Evolutionary conservation across 2,329 filamentous ascomycete genomes (phyloP).

Genomic region (Cordyceps fumosorosea): DNA sequence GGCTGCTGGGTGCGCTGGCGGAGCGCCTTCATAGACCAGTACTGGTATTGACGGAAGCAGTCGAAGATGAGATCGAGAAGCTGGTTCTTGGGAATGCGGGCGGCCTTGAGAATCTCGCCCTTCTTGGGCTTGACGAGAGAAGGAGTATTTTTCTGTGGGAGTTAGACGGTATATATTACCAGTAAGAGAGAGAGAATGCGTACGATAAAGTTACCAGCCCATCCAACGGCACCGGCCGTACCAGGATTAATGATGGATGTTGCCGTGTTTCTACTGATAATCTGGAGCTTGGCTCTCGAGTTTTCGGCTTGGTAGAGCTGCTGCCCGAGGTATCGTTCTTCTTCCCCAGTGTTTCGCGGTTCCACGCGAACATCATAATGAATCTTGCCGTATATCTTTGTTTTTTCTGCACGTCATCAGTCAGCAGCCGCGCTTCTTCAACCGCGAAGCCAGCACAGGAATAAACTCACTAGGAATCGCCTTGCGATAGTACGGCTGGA

Average conservation of each 20-base stretch:
- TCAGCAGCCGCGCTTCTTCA: constrained; percentile 17
- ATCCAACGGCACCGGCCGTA: constrained; percentile 29
- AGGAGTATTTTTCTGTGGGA: constrained; percentile 47
- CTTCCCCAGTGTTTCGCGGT: constrained; percentile 65
- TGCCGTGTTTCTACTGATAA: constrained; percentile 44
- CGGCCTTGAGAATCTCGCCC: constrained; percentile 70
- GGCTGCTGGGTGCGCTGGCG: constrained; percentile 75
- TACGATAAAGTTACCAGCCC: constrained; percentile 50
- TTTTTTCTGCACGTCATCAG: constrained; percentile 57
- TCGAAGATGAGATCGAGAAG: constrained; percentile 79
- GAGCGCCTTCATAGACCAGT: constrained; percentile 89
- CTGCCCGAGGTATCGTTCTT: constrained; percentile 55
- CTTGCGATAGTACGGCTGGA: constrained; percentile 58
- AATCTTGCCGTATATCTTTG: constrained; percentile 65
- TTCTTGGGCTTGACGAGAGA: constrained; percentile 50
- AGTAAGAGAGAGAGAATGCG: constrained; percentile 23
- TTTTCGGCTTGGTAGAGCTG: constrained; percentile 45
- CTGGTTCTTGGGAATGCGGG: constrained; percentile 82
- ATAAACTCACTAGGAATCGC: constrained; percentile 64
- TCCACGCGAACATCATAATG: constrained; percentile 70
- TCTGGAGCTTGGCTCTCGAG: constrained; percentile 42
- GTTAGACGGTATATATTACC: neutral
- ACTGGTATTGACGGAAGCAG: constrained; percentile 78
- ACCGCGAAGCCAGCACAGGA: neutral
- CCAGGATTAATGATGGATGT: constrained; percentile 52